Evolutionary conservation across 2,329 filamentous ascomycete species (phyloP).

Genomic region (Diplodia corticola): DNA sequence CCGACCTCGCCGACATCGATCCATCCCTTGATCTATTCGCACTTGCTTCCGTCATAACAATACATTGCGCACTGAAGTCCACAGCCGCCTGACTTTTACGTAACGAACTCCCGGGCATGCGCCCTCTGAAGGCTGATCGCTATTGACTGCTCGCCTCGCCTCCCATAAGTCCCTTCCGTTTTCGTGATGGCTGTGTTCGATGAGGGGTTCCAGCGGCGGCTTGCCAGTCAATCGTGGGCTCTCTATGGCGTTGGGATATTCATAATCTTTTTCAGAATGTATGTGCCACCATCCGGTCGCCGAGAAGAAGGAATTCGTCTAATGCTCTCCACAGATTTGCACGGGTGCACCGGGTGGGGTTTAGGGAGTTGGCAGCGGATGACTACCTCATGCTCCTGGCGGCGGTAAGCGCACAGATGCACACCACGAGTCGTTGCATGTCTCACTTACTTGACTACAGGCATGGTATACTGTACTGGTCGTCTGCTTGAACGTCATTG

Average conservation of each 20-base stretch:
- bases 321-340: constrained; percentile 22
- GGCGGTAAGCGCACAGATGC: background rate
- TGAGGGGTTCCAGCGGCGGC: background rate
- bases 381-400: constrained; percentile 36
- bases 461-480: constrained; percentile 43
- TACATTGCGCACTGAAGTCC: background rate
- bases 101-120: background rate
- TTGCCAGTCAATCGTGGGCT: constrained; percentile 31
- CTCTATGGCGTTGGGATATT: constrained; percentile 35
- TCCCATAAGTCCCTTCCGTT: background rate
- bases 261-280: constrained; percentile 34
- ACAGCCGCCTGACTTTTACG: background rate
- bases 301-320: background rate
- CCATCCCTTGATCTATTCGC: background rate
- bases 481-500: constrained; percentile 45
- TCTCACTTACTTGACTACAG: background rate
- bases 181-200: constrained; percentile 11
- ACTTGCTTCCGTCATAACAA: background rate
- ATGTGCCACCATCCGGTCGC: background rate
- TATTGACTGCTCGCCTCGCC: background rate
- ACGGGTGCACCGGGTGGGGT: constrained; percentile 32
- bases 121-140: constrained; percentile 8
- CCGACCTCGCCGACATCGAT: background rate
- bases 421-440: background rate
- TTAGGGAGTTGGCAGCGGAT: constrained; percentile 24